A percentile compares a stretch with the other conserved stretches of the same genome.
These are phyloP conservation scores for Verticillium nubilum DNA, from an alignment of 2,329 filamentous ascomycete species.

Conservation along the genomic window DNA sequence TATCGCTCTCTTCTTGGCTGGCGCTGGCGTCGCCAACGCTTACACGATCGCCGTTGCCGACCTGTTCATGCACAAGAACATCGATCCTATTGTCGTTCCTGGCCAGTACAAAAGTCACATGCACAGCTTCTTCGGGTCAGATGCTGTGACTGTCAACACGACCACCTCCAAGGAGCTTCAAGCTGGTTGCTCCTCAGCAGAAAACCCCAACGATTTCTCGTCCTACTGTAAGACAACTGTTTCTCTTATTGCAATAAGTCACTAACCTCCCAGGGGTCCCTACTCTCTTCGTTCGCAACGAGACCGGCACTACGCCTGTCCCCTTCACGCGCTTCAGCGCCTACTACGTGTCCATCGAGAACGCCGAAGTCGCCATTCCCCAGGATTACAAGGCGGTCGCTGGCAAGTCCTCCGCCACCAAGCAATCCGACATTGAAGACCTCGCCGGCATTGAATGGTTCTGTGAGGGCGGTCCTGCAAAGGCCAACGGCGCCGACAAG, in stretches of 20 bases:
- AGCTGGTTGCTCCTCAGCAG: slow-evolving; percentile 34
- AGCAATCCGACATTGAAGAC: slow-evolving; percentile 10
- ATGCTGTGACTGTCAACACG: slow-evolving; percentile 22
- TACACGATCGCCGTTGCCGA: slow-evolving; percentile 16
- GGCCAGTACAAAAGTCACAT: slow-evolving; percentile 23
- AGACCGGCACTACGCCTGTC: slow-evolving; percentile 24
- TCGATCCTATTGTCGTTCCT: slow-evolving; percentile 24
- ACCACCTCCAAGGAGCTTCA: slow-evolving; percentile 25
- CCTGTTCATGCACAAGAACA: slow-evolving; percentile 25
- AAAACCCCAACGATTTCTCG: slow-evolving; percentile 41
- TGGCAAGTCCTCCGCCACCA: slow-evolving; percentile 29
- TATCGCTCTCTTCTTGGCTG: slow-evolving; percentile 4
- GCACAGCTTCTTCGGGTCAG: slow-evolving; percentile 30
- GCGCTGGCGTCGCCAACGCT: slow-evolving; percentile 12
- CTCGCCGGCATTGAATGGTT: slow-evolving; percentile 16
- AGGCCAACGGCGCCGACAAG: slow-evolving; percentile 12
- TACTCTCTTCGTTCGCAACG: slow-evolving; percentile 29
- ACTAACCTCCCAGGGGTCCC: slow-evolving; percentile 24
- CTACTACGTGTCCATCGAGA: slow-evolving; percentile 36
- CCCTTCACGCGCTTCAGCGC: slow-evolving; percentile 33
- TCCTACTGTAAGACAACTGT: slow-evolving; percentile 29
- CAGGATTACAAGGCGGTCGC: slow-evolving; percentile 35
- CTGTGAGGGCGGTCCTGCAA: slow-evolving; percentile 22
- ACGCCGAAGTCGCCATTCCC: slow-evolving; percentile 37
- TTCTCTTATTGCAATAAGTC: neutral